Evolutionary conservation across 2,329 filamentous ascomycete species (phyloP), one percentile per base, ranked within the genome.

Genomic region (Lachnellula subtilissima): DNA sequence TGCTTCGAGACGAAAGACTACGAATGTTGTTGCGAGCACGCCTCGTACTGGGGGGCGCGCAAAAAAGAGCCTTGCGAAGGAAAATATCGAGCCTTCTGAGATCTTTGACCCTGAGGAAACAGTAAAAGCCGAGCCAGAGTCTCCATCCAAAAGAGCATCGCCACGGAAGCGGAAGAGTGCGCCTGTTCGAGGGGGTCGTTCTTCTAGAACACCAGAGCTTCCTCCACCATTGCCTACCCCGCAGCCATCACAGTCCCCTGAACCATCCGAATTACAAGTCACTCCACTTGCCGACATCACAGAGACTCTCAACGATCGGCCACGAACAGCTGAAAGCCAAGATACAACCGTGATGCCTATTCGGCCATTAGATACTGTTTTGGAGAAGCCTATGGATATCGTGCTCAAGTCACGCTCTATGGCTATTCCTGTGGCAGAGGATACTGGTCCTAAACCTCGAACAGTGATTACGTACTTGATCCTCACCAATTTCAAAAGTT

Each of bases 401-500:
- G 85, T 96, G 49, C 78, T 96, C 57, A 93, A 95, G 73, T 90
- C 91, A 48, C 86, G 92, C 58, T 88, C 87, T 36, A 77, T 87
- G 67, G 79, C 83, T 2, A 77, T 85, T 25, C 80, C 82, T 0
- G 74, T 84, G n/a, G 83, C 89, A 45, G 89, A 96, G 70, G 84
- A 90, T 25, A 83, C 81, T 0, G 85, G 82, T 0, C 89, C 91
- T 1, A 96, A 92, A 71, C 78, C 91, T 52, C 88, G 94, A 52
- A 92, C 94, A 62, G 93, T 97, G 53, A 93, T 99, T 62, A 94
- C 90, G 17, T 91, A 96, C 70, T 78, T 99, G 49, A 86, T 96
- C 57, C 80, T 99, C 64, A 95, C 84, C 63, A 99, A 99, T 73
- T 99, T 99, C 83, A 99, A 99, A 77, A 97, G 93, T 76, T 99